phyloP scores from a whole-genome alignment of 495 filamentous ascomycete genomes.

The Antarctomyces pellizariae region DNA sequence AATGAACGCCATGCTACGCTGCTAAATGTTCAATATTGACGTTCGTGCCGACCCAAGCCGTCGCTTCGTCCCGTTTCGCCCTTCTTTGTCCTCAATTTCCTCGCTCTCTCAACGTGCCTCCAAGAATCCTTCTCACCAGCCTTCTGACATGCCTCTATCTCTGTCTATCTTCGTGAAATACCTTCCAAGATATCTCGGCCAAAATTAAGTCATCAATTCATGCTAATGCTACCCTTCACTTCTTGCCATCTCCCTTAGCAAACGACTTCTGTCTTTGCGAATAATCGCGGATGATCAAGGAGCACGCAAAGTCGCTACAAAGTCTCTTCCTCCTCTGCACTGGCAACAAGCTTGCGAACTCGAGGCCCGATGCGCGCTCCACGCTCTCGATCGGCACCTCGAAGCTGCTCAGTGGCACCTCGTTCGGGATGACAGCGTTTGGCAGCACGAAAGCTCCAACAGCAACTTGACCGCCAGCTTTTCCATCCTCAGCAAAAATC shows the following conservation, averaged over 20 bases:
- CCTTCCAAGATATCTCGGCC: too few species aligned
- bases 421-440: conserved; percentile 74
- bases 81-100: too few species aligned
- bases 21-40: too few species aligned
- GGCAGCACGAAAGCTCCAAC: conserved; percentile 89
- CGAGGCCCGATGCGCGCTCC: conserved; percentile 74
- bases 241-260: conserved; percentile 12
- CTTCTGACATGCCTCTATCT: too few species aligned
- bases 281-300: conserved; percentile 59
- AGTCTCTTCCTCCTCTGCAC: conserved; percentile 46
- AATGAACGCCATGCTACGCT: too few species aligned
- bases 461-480: conserved; percentile 49
- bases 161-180: too few species aligned
- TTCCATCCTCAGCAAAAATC: conserved; percentile 77
- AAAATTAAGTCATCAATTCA: too few species aligned
- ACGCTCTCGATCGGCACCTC: conserved; percentile 84
- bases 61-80: too few species aligned
- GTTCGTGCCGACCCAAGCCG: too few species aligned
- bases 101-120: too few species aligned
- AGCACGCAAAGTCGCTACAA: conserved; percentile 67
- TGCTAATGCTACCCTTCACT: too few species aligned
- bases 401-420: conserved; percentile 65
- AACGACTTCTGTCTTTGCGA: conserved; percentile 36
- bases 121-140: too few species aligned
- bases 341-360: conserved; percentile 68